Percentiles rank a stretch among this genome's conserved stretches.
phyloP scores from a whole-genome alignment of 768 basidiomycete genomes.

The Nidula microcarpa region DNA sequence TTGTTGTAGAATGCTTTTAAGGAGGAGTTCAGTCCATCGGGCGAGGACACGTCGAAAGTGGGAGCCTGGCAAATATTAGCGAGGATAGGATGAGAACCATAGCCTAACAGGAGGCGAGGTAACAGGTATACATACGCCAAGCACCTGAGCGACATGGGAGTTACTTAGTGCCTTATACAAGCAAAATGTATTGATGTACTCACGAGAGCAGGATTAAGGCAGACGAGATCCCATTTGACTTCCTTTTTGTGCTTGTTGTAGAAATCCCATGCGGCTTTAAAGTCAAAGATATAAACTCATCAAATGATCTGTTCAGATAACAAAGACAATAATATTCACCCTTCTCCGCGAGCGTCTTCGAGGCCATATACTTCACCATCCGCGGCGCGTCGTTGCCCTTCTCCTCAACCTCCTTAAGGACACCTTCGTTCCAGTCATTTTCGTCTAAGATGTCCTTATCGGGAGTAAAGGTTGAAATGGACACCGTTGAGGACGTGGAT shows the following conservation, averaged over 20 bases:
- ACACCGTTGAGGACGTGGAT: slow-evolving; percentile 60
- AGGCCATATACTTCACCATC: slow-evolving; percentile 51
- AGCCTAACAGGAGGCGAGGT: no score
- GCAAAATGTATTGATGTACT: slow-evolving; percentile 3
- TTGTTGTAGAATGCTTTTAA: slow-evolving; percentile 21
- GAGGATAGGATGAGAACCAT: no score
- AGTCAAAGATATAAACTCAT: background rate
- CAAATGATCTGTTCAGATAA: no score
- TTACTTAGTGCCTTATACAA: background rate
- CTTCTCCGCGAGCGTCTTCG: slow-evolving; percentile 65
- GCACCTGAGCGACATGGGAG: slow-evolving; percentile 14
- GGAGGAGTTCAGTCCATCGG: slow-evolving; percentile 36
- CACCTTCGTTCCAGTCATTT: slow-evolving; percentile 57
- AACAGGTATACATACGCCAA: slow-evolving; percentile 18
- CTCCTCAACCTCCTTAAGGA: slow-evolving; percentile 39
- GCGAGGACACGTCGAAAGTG: slow-evolving; percentile 34
- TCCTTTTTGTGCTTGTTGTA: slow-evolving; percentile 36
- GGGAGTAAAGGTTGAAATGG: slow-evolving; percentile 29
- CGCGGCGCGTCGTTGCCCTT: slow-evolving; percentile 40
- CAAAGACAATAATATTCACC: slow-evolving; percentile 20
- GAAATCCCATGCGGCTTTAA: slow-evolving; percentile 39
- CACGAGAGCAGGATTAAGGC: slow-evolving; percentile 54
- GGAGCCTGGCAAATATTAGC: slow-evolving; percentile 24
- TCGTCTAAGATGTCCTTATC: slow-evolving; percentile 37
- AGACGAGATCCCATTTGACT: slow-evolving; percentile 48